phyloP scores from a whole-genome alignment of 1,284 basidiomycete species.

The Exobasidium rhododendri region DNA sequence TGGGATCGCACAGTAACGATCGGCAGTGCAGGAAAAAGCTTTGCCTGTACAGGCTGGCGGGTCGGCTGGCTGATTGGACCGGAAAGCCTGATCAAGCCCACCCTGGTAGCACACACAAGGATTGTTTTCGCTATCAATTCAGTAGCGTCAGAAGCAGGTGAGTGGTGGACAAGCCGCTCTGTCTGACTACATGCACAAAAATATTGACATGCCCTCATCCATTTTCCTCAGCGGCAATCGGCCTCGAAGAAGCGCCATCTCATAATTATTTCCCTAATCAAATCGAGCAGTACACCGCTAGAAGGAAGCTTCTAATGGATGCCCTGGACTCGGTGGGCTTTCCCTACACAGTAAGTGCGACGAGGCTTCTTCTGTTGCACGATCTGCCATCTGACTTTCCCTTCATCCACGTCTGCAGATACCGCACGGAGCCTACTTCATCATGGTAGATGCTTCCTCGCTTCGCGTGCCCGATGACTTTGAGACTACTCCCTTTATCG shows the following conservation, averaged over 20 bases:
- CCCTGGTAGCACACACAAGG: slow-evolving; percentile 82
- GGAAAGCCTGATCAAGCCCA: slow-evolving; percentile 74
- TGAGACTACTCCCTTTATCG: slow-evolving; percentile 71
- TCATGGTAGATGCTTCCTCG: slow-evolving; percentile 70
- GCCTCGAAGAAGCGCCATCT: slow-evolving; percentile 66
- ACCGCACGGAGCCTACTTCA: slow-evolving; percentile 48
- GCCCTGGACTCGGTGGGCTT: slow-evolving; percentile 82
- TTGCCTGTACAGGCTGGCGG: slow-evolving; percentile 96
- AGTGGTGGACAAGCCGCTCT: background rate
- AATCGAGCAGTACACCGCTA: slow-evolving; percentile 72
- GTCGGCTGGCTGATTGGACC: slow-evolving; percentile 94
- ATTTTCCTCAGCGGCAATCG: slow-evolving; percentile 53
- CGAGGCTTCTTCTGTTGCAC: too few relatives aligned
- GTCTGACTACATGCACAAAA: background rate
- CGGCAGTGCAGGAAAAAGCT: slow-evolving; percentile 68
- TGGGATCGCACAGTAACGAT: slow-evolving; percentile 90
- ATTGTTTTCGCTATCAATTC: slow-evolving; percentile 95
- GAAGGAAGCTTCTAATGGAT: slow-evolving; percentile 69
- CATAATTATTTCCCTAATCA: slow-evolving; percentile 79
- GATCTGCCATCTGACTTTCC: too few relatives aligned
- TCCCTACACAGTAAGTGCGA: slow-evolving; percentile 61
- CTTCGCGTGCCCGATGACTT: slow-evolving; percentile 80
- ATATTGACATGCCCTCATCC: background rate
- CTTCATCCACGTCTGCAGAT: slow-evolving; percentile 12
- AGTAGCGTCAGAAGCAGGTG: slow-evolving; percentile 67